phyloP scores from a whole-genome alignment of 2,329 filamentous ascomycete genomes.

The Ophiocordyceps camponoti-floridani region DNA sequence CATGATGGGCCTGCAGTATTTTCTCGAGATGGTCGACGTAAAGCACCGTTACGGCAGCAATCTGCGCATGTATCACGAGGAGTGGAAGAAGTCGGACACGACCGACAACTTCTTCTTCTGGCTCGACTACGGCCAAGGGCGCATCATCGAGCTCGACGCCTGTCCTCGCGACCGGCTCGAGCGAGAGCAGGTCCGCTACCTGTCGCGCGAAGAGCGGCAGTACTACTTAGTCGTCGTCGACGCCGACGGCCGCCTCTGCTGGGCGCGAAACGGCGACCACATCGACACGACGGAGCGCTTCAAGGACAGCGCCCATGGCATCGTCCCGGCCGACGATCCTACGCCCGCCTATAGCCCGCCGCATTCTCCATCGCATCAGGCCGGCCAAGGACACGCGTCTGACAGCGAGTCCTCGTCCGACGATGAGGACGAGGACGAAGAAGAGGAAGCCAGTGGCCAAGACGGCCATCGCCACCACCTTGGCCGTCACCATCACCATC shows the following conservation, averaged over 20 bases:
- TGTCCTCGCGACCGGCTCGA: conserved; percentile 62
- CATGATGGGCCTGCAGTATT: conserved; percentile 75
- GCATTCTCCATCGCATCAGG: conserved; percentile 2
- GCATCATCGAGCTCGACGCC: conserved; percentile 46
- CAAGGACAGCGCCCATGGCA: conserved; percentile 64
- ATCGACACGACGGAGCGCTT: conserved; percentile 62
- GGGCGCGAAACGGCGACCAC: conserved; percentile 64
- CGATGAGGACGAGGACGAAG: not conserved
- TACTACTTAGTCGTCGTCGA: conserved; percentile 70
- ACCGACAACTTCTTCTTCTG: conserved; percentile 89
- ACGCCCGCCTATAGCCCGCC: conserved; percentile 31
- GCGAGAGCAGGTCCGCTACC: conserved; percentile 63
- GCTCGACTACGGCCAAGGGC: conserved; percentile 70
- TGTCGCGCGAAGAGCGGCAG: conserved; percentile 65
- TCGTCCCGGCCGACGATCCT: conserved; percentile 43
- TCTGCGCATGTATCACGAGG: conserved; percentile 60
- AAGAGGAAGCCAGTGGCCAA: too few relatives aligned
- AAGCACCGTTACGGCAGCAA: conserved; percentile 83
- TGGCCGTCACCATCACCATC: not conserved
- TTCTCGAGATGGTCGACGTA: conserved; percentile 66
- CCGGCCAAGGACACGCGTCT: not conserved
- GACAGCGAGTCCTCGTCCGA: not conserved
- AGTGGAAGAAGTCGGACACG: conserved; percentile 64
- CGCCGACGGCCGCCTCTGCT: conserved; percentile 55
- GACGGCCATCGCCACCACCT: not conserved